Percentiles rank a stretch among this genome's conserved stretches.
These are phyloP conservation scores for Aspergillus awamori DNA, from an alignment of 2,329 filamentous ascomycete genomes.

Conservation along the genomic window DNA sequence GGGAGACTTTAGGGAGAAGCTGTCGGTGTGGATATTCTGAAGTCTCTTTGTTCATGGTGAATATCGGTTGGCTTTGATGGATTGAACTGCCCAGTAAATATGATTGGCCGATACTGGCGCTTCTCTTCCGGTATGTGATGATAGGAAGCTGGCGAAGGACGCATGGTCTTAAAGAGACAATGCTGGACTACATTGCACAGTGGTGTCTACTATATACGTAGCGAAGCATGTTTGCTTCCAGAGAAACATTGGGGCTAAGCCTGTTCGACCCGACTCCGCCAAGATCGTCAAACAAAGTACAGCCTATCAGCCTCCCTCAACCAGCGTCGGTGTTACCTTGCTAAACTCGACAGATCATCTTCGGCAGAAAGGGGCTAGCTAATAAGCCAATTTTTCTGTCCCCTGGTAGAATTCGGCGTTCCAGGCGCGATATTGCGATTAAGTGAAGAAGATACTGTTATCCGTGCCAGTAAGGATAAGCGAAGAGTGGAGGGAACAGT, in stretches of 20 bases:
- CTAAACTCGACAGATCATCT: not conserved
- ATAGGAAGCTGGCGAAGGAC: not conserved
- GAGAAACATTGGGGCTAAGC: not conserved
- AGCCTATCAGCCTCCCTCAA: not conserved
- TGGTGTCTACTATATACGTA: not conserved
- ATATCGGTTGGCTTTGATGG: not conserved
- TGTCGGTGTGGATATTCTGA: too few species aligned
- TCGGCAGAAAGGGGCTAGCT: not conserved
- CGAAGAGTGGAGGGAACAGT: not conserved
- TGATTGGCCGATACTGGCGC: not conserved
- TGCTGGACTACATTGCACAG: not conserved
- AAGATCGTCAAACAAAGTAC: not conserved
- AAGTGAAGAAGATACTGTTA: not conserved
- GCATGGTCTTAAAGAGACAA: not conserved
- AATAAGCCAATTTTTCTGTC: not conserved
- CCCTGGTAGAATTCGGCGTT: not conserved
- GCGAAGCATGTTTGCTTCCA: not conserved
- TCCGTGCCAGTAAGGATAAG: not conserved
- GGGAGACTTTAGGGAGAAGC: too few species aligned
- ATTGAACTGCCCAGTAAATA: not conserved
- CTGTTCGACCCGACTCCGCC: not conserved
- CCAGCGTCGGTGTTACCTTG: not conserved
- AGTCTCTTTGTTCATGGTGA: not conserved
- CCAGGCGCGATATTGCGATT: not conserved
- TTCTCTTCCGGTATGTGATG: not conserved